Percentiles rank a stretch among this genome's conserved stretches.
Evolutionary conservation across 768 basidiomycete species (phyloP).

Genomic region (Crucibulum laeve): DNA sequence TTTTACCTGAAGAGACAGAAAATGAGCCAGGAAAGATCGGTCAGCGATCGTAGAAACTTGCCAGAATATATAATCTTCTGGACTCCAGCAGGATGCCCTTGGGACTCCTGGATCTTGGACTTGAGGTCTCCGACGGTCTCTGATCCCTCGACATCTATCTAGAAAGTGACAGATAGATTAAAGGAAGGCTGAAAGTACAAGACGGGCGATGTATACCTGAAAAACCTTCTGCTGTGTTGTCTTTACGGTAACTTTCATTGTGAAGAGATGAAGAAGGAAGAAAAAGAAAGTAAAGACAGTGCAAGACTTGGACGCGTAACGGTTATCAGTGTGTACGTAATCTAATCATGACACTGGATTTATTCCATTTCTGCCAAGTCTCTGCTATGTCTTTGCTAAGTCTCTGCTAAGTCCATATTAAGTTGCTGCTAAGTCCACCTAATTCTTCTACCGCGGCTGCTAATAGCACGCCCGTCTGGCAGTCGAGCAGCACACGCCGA

Average conservation of each 20-base stretch:
- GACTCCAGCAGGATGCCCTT: conserved; percentile 65
- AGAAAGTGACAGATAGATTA: conserved; percentile 3
- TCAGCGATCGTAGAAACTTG: conserved; percentile 18
- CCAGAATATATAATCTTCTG: conserved; percentile 98
- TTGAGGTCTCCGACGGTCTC: conserved; percentile 81
- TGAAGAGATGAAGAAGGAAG: conserved; percentile 19
- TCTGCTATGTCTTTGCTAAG: no score
- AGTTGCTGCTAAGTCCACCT: no score
- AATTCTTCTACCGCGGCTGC: no score
- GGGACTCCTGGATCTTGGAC: conserved; percentile 71
- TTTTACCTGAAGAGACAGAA: conserved; percentile 69
- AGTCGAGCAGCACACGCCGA: no score
- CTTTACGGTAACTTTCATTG: conserved; percentile 93
- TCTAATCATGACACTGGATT: background rate
- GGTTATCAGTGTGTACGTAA: background rate
- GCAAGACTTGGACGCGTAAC: background rate
- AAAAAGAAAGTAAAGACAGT: background rate
- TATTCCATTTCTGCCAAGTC: no score
- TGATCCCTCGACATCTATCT: conserved; percentile 74
- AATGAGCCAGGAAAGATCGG: conserved; percentile 1
- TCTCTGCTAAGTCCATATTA: no score
- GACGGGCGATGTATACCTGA: conserved; percentile 39
- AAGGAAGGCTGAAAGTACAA: background rate
- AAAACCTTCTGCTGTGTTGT: conserved; percentile 93
- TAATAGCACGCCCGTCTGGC: no score